Base-by-base conservation (phyloP, 352 stramenopile species). In the Phytopythium ostracodes region DNA sequence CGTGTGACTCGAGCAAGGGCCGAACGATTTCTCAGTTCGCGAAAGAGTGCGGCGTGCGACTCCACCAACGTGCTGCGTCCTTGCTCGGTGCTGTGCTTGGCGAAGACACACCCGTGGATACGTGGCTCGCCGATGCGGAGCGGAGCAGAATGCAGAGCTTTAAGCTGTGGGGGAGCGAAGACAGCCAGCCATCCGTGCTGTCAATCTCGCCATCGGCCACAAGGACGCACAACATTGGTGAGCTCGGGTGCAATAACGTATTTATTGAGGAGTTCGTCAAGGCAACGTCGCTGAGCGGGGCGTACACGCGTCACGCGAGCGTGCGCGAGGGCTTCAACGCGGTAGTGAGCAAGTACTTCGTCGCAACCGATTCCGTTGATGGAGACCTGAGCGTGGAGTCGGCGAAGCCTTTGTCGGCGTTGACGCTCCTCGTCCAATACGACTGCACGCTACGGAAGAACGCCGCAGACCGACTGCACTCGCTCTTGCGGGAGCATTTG, bases 241-340 rank as follows among this genome's bases (percentile, higher is more conserved):
- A 60, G 18, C 55, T 77, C 42, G 63, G 56, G 11, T 85, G 75
- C 56, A 73, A 84, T 40, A 92, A 92, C 66, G 31, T 88, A 71
- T 89, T 91, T 79, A 87, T 90, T 65, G 76, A 87, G 40, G 76
- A 88, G 51, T 88, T 91, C 61, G 69, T 92, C 44, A 83, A 87
- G 61, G 73, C 72, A 11, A 67, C 90, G 12, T 79, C 78, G 36
- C 68, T 88, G 35, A 92, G 70, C 35, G 69, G 59, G 4, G 75
- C 76, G 20, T 91, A 84, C 44, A 65, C 65, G 24, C 68, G 66
- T 14, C 77, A 92, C 35, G 66, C 88, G 50, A 87, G 69, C 56
- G 66, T 94, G 56, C 79, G 83, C 18, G 82, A 89, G 44, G 79
- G 79, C 29, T 87, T 88, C 53, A 70, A 83, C 54, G 63, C 56